Base-by-base conservation (phyloP, 2,329 filamentous ascomycete species). In the Ustulina deusta region DNA sequence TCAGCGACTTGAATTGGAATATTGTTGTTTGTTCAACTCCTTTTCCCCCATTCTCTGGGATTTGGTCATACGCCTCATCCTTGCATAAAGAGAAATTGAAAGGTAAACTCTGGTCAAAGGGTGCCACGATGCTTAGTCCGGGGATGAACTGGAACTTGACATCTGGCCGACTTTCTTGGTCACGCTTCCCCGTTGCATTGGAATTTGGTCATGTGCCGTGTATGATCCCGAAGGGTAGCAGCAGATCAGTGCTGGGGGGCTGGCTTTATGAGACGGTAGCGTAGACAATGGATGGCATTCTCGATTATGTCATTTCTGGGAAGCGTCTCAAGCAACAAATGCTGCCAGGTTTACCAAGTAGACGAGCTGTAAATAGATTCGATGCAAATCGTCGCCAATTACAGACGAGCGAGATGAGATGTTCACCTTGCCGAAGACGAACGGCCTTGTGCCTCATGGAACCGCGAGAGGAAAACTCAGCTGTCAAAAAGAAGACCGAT, bases 1-100 rank as follows among this genome's bases (percentile, higher is more conserved):
- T 68, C 44, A 65, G 65, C 61, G 65, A 20, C 46, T 44, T 49
- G 6, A 61, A 58, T 65, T 46, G 44, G 22, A 36, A 58, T 57
- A 29, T 27, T 22, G 15, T 29, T 5, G 7, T 52, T 52, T 32
- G 10, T 52, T 25, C 27, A n/a, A 15, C 20, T 36, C 15, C 29
- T 32, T 38, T 27, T 46, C 3, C 27, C 20, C 27, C 6, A 13
- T 29, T 22, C 15, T 22, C 22, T 55, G 36, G 52, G 42, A 32
- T 27, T 38, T 3, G 25, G 13, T n/a, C 17, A 36, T 25, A 40
- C 20, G 27, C 34, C 44, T 34, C 52, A 40, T 42, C 42, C 17
- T 42, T 9, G 42, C n/a, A 48, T 48, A 38, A 52, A 34, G 49
- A 42, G 29, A 22, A 29, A 3, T 58, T 48, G 42, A 51, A 46